Conservation (phyloP, 2,329 filamentous ascomycete genomes). For the Hirsutella rhossiliensis region DNA sequence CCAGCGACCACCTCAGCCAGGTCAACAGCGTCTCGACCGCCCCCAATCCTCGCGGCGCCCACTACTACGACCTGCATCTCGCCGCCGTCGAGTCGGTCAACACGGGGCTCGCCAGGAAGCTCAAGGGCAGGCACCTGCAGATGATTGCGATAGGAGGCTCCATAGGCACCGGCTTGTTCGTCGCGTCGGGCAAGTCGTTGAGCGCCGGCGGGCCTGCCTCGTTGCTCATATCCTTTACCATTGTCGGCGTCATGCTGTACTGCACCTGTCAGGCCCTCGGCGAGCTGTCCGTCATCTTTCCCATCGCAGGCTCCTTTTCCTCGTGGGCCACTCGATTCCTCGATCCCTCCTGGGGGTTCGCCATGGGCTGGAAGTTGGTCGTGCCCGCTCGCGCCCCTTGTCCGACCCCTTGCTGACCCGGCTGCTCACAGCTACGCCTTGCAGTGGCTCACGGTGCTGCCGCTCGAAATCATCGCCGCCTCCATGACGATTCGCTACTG, state of each 20-base stretch:
- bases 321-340: slow-evolving; percentile 86
- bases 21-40: slow-evolving; percentile 13
- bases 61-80: slow-evolving; percentile 42
- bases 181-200: slow-evolving; percentile 65
- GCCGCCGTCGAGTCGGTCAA: slow-evolving; percentile 64
- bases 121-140: slow-evolving; percentile 80
- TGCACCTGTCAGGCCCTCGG: slow-evolving; percentile 86
- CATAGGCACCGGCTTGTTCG: slow-evolving; percentile 83
- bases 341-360: slow-evolving; percentile 88
- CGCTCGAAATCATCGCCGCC: slow-evolving; percentile 77
- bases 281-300: slow-evolving; percentile 82
- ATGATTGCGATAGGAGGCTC: slow-evolving; percentile 97
- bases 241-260: slow-evolving; percentile 81
- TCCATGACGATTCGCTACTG: slow-evolving; percentile 78
- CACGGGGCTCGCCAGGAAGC: slow-evolving; percentile 60
- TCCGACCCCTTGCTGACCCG: background rate
- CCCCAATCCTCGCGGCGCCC: slow-evolving; percentile 11
- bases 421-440: slow-evolving; percentile 54
- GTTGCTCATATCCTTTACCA: slow-evolving; percentile 61
- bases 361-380: slow-evolving; percentile 84
- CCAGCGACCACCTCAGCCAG: slow-evolving; percentile 27
- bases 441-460: slow-evolving; percentile 76
- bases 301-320: slow-evolving; percentile 84
- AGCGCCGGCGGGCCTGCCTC: slow-evolving; percentile 65
- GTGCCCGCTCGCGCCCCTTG: too few relatives aligned